Evolutionary conservation across 169 alveolate species (phyloP).

Genomic region (Cryptosporidium baileyi): DNA sequence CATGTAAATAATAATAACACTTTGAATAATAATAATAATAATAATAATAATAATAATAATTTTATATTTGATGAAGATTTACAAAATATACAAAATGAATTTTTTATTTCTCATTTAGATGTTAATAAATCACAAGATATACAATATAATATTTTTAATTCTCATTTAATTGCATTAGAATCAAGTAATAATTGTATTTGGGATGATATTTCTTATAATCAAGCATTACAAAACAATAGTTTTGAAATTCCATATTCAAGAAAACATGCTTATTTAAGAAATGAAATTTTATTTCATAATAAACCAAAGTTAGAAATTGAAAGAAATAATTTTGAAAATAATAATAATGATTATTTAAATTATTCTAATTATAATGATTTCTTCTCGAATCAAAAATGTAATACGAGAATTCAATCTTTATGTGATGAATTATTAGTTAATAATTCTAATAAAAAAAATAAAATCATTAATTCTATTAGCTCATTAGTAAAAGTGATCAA

Average conservation of each 20-base stretch:
- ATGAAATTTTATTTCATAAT: conserved; percentile 16
- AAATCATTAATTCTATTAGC: conserved; percentile 31
- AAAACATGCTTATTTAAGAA: conserved; percentile 50
- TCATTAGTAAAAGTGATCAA: conserved; percentile 25
- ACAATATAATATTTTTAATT: no score
- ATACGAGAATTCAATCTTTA: conserved; percentile 11
- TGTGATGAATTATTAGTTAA: conserved; percentile 54
- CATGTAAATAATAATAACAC: not conserved
- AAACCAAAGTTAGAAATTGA: conserved; percentile 7
- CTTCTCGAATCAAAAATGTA: not conserved
- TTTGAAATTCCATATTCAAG: conserved; percentile 44
- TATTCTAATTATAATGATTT: not conserved
- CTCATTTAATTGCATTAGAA: not conserved
- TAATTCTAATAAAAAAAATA: not conserved
- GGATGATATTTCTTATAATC: conserved; percentile 37
- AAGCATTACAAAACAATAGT: not conserved
- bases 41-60: not conserved
- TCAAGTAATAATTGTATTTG: conserved; percentile 35
- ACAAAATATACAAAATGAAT: not conserved
- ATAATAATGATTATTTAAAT: not conserved
- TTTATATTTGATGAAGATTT: no score
- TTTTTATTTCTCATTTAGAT: no score
- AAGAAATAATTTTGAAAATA: not conserved
- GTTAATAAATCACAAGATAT: no score
- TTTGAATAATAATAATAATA: not conserved